Evolutionary conservation across 2,329 filamentous ascomycete species (phyloP), one percentile per base, ranked within the genome.

Genomic region (Periconia digitata): DNA sequence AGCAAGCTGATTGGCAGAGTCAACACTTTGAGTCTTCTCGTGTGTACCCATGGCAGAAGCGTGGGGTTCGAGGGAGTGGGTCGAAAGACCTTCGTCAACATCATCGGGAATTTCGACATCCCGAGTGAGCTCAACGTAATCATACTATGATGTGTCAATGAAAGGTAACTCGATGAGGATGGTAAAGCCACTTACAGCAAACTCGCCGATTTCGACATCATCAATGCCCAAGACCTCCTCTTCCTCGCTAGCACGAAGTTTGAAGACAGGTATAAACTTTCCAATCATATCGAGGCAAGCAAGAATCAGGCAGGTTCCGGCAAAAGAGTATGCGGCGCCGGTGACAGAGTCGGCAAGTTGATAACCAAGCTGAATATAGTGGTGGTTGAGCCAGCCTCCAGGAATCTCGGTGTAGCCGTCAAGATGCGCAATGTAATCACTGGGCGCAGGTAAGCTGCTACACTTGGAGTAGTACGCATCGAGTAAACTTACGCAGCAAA

Each of bases 191-290:
- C 79, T 69, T 76, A 81, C 79, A n/a, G 90, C 91, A 69, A 94
- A 95, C 75, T 95, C 91, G 69, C 91, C 91, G 64, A 95, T 89
- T 73, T 96, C 90, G 20, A 88, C 85, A 62, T 95, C 91, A 63
- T 95, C 90, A 51, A 95, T 91, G 57, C 90, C 90, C 36, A 90
- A 76, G 43, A 91, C 85, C 72, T 95, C 90, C 32, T 89, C 87
- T 54, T 94, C 87, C 59, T 90, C 86, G 13, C 76, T 79, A 0
- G 85, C 86, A 42, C 90, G 87, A 38, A 95, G 83, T 48, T 82
- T 83, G 34, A 95, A 77, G 12, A 86, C 86, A 0, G 90, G 89
- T 21, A 94, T 79, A 56, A 90, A 78, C 69, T 91, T 91, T 74
- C 92, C 85, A 56, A 92, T 59, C 70, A 90, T 88, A 48, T 75